phyloP scores from a whole-genome alignment of 805 yeast genomes.

The Suhomyces prunicola region DNA sequence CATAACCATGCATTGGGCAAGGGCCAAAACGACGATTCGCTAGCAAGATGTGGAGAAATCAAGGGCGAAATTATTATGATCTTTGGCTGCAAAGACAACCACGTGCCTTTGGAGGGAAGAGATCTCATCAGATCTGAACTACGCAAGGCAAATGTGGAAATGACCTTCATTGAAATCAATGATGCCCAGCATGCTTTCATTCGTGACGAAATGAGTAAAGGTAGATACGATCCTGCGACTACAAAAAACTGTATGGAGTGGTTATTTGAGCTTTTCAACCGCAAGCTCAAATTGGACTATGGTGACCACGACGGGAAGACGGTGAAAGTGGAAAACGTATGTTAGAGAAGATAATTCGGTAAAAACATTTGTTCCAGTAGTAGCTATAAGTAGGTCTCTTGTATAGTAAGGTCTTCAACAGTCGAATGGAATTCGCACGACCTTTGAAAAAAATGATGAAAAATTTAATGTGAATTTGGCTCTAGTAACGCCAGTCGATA shows the following conservation, averaged over 20 bases:
- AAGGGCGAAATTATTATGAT: constrained; percentile 62
- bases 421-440: constrained; percentile 1
- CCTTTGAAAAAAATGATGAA: constrained; percentile 12
- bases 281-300: constrained; percentile 61
- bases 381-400: background rate
- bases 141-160: constrained; percentile 56
- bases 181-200: constrained; percentile 85
- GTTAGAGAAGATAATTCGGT: constrained; percentile 32
- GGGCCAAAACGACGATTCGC: constrained; percentile 63
- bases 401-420: background rate
- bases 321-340: constrained; percentile 57
- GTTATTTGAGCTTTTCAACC: constrained; percentile 66
- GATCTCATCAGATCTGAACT: constrained; percentile 63
- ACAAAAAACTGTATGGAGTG: constrained; percentile 66
- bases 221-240: constrained; percentile 77
- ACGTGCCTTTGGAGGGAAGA: constrained; percentile 76
- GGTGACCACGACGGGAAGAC: constrained; percentile 59
- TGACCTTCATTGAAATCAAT: constrained; percentile 70
- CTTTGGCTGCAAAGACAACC: constrained; percentile 76
- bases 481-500: background rate
- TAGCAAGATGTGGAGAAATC: constrained; percentile 53
- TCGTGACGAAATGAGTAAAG: constrained; percentile 74
- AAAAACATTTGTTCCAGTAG: background rate
- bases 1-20: constrained; percentile 65
- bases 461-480: constrained; percentile 5